These are phyloP conservation scores for Xylaria intraflava DNA, from an alignment of 495 filamentous ascomycete genomes.

Conservation along the genomic window DNA sequence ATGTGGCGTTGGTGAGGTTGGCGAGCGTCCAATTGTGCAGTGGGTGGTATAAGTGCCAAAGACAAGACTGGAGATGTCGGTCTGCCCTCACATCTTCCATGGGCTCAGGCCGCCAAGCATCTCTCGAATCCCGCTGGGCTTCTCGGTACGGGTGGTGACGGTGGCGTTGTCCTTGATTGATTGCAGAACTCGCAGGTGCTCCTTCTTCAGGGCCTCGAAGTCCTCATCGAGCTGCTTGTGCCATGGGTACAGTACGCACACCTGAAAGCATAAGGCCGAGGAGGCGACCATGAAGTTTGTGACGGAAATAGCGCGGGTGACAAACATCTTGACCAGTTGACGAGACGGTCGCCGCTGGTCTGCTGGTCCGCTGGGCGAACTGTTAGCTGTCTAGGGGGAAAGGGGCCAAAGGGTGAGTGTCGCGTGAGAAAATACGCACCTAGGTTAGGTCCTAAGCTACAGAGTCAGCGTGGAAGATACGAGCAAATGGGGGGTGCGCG, in stretches of 20 bases:
- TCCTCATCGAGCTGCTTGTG: constrained; percentile 56
- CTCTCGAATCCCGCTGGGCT: neutral
- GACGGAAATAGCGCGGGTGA: constrained; percentile 50
- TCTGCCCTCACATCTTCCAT: constrained; percentile 14
- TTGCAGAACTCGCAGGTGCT: constrained; percentile 39
- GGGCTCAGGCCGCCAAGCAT: constrained; percentile 18
- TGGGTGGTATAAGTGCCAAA: constrained; percentile 20
- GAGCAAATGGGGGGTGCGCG: neutral
- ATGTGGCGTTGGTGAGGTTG: neutral
- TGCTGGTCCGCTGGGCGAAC: neutral
- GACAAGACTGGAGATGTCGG: neutral
- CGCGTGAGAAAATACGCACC: neutral
- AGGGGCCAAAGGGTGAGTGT: neutral
- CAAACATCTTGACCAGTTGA: constrained; percentile 6
- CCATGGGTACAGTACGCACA: constrained; percentile 61
- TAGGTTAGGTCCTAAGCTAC: neutral
- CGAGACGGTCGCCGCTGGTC: constrained; percentile 12
- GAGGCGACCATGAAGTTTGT: constrained; percentile 56
- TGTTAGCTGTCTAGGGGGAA: neutral
- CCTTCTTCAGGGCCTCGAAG: constrained; percentile 50
- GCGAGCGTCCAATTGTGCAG: constrained; percentile 5
- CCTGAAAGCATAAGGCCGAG: constrained; percentile 57
- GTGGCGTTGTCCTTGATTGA: constrained; percentile 16
- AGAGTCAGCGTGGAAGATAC: neutral
- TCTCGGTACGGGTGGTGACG: neutral